Base-by-base conservation (phyloP, 768 basidiomycete genomes). In the Sistotremastrum niveocremeum region DNA sequence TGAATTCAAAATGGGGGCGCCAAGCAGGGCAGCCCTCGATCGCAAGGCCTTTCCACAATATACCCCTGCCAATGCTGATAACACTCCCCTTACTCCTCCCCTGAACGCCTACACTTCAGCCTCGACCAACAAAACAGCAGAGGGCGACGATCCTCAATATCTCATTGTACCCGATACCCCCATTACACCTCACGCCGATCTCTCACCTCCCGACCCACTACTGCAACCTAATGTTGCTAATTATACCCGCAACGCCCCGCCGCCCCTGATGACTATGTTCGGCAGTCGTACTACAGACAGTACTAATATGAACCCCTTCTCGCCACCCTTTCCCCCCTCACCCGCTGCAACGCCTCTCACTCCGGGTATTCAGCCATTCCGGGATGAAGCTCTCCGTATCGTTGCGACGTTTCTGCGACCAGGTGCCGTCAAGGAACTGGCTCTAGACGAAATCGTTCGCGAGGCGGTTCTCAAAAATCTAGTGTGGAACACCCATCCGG, bases 401-500 rank as follows among this genome's bases (percentile, higher is more conserved):
- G 47, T 51, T 28, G 58, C 56, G 28, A 57, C 56, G 5, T 58
- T 61, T 49, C 49, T 57, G 20, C 29, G 47, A 10, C 52, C 58
- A 37, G 47, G 54, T 31, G 34, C 52, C 2, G 29, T 50, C 37
- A 49, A 53, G 52, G 49, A 53, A 50, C 52, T 57, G 42, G 46
- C 40, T 33, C 51, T 62, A 9, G 56, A 57, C 28, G 45, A 55
- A 3, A 29, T 34, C 8, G 41, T 62, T 6, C 60, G 64, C 10
- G 56, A 64, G 34, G 54, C 53, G 4, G 52, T 58, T 3, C 55
- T 67, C 35, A 49, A 52, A 11, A 54, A 59, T 39, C 51, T 64
- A 7, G 54, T 57, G 0, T 43, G 51, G 34, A 61, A 50, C 46
- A 64, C 58, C 4, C 65, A 68, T 52, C 67, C 67, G 4, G 61